These are phyloP conservation scores for Misopates orontium DNA, from an alignment of 257 asterid species.

Conservation along the genomic window DNA sequence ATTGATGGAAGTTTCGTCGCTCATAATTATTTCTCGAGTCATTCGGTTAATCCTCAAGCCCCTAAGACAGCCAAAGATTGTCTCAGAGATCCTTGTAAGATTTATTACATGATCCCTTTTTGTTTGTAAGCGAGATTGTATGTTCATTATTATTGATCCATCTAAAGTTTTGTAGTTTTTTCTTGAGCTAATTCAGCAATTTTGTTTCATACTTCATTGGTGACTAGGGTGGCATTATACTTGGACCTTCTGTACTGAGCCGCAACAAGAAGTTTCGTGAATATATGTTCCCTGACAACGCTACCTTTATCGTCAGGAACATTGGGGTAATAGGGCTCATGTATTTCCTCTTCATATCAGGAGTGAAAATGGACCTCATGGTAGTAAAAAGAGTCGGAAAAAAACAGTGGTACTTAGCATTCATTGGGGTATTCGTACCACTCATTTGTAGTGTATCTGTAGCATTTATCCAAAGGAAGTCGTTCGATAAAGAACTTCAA, in stretches of 20 bases:
- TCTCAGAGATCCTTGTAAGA: conserved; percentile 75
- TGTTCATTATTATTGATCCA: neutral
- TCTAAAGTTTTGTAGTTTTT: neutral
- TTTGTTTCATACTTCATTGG: neutral
- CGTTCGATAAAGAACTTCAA: conserved; percentile 33
- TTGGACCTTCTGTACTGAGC: conserved; percentile 71
- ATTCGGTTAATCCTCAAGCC: conserved; percentile 70
- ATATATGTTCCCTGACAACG: conserved; percentile 49
- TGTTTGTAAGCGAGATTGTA: neutral
- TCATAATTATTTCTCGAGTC: conserved; percentile 38
- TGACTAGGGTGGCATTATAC: conserved; percentile 66
- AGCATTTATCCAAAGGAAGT: conserved; percentile 36
- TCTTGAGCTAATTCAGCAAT: neutral
- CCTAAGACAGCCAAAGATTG: conserved; percentile 63
- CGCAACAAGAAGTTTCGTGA: conserved; percentile 42
- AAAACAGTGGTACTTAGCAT: conserved; percentile 61
- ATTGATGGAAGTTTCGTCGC: conserved; percentile 39
- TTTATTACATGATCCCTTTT: neutral
- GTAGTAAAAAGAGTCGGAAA: conserved; percentile 36
- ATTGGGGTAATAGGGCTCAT: conserved; percentile 68
- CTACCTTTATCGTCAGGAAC: conserved; percentile 42
- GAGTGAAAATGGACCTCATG: conserved; percentile 57
- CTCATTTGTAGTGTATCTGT: conserved; percentile 24
- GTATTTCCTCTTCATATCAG: conserved; percentile 74
- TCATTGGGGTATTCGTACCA: conserved; percentile 38